Evolutionary conservation across 2,329 filamentous ascomycete genomes (phyloP), one percentile per base, ranked within the genome.

Genomic region (Colletotrichum siamense): DNA sequence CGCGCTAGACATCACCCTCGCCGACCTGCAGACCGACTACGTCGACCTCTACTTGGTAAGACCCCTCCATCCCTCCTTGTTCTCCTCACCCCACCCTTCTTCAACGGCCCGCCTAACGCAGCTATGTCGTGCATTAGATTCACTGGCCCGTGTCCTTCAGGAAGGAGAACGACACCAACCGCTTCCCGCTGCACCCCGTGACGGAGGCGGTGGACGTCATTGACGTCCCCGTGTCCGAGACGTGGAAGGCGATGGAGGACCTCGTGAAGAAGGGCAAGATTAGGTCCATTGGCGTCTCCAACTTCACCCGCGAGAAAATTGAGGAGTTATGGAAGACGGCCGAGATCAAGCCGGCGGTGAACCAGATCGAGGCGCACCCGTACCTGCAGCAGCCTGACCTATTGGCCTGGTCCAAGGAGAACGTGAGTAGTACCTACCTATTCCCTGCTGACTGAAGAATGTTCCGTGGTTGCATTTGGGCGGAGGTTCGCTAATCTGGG

Each of bases 201-300:
- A 87, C 87, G 71, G 88, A 87, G 79, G 88, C 88, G 77, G 78
- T 89, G n/a, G 74, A 79, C 32, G 80, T 83, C 61, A 80, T 80
- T 12, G 79, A 83, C 24, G 79, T 83, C 10, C 79, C 81, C 79
- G 86, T 89, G 79, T 85, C 91, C 82, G 88, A 93, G 83, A 93
- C 92, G 24, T 92, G 91, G 91, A 85, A 87, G 55, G 90, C 90
- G 62, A 91, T 93, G 90, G 92, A 93, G 83, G 87, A 86, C 73
- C 83, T 92, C n/a, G 85, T 90, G 9, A 83, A 84, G 55, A 86
- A 87, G 55, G 89, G 89, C 77, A 92, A 92, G 82, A 87, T 88
- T 26, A 87, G 87, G 77, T 87, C 89, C 68, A 92, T 93, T 71
- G 91, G 91, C 28, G 88, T 93, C 44, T 90, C 88, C 77, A 93